These are phyloP conservation scores for Sanghuangporus sanghuang DNA, from an alignment of 1,284 basidiomycete genomes.

Conservation along the genomic window DNA sequence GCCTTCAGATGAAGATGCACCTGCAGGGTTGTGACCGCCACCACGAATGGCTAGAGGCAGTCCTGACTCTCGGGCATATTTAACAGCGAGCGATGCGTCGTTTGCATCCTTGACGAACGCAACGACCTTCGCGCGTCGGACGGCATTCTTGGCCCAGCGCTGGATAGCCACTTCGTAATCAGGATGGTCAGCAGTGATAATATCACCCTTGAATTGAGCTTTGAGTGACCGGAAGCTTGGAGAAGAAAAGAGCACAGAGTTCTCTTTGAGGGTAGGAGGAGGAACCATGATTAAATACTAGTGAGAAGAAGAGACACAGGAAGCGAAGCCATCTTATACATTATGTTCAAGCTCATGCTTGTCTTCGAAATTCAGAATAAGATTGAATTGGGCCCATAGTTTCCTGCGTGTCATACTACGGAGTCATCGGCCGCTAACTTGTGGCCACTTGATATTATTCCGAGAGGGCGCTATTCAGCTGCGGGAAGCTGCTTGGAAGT, in stretches of 20 bases:
- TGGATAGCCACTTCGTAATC: conserved; percentile 36
- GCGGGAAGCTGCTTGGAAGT: too few species aligned
- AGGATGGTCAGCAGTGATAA: conserved; percentile 35
- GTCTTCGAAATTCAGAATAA: too few species aligned
- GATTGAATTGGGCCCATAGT: too few species aligned
- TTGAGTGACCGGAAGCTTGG: conserved; percentile 12
- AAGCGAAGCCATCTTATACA: too few species aligned
- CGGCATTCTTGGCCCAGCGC: conserved; percentile 43
- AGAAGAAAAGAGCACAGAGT: background rate
- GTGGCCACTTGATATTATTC: too few species aligned
- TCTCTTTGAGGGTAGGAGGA: background rate
- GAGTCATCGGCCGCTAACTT: too few species aligned
- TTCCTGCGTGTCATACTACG: too few species aligned
- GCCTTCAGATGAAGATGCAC: conserved; percentile 43
- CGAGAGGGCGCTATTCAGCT: too few species aligned
- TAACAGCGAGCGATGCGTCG: conserved; percentile 39
- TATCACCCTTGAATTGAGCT: conserved; percentile 37
- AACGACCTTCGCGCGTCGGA: conserved; percentile 39
- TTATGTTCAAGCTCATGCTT: too few species aligned
- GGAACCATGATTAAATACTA: background rate
- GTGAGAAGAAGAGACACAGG: too few species aligned
- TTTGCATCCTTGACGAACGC: conserved; percentile 34
- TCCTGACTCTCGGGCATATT: conserved; percentile 33
- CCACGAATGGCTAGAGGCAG: conserved; percentile 44
- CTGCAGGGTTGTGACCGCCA: conserved; percentile 48